Percentiles rank a stretch among this genome's conserved stretches.
Evolutionary conservation across 2,329 filamentous ascomycete genomes (phyloP).

Genomic region (Clarireedia monteithiana): DNA sequence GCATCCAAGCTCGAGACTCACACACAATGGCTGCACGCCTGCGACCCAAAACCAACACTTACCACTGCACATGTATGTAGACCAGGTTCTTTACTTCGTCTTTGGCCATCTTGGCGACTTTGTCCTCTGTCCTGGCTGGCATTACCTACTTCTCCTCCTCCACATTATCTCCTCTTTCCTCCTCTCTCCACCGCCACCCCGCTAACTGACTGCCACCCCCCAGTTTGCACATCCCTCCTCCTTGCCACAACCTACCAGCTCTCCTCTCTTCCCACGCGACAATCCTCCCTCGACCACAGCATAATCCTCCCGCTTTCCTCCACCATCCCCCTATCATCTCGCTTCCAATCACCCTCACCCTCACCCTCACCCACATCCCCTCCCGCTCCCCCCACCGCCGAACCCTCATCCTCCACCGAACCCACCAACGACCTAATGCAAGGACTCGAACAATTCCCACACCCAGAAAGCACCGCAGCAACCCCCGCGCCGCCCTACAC

Average conservation of each 20-base stretch:
- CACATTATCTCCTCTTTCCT: neutral
- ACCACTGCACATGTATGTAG: no score
- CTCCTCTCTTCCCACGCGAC: neutral
- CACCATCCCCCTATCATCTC: neutral
- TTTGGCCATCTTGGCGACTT: no score
- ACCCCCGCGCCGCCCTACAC: slow-evolving; percentile 16
- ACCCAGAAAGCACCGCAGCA: neutral
- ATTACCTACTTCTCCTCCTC: neutral
- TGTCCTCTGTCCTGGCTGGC: neutral
- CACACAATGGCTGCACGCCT: no score
- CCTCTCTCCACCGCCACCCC: slow-evolving; percentile 5
- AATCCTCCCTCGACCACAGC: neutral
- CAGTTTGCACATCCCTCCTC: slow-evolving; percentile 54
- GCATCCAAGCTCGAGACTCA: no score
- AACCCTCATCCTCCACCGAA: neutral
- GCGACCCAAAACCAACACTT: no score
- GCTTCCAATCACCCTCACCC: neutral
- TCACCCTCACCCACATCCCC: neutral
- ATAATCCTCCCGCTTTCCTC: neutral
- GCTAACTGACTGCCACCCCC: slow-evolving; percentile 7
- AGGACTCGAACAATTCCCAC: no score
- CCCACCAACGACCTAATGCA: no score
- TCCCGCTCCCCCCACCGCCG: neutral
- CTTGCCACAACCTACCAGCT: slow-evolving; percentile 39
- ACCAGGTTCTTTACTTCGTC: no score